Percentiles rank a stretch among this genome's conserved stretches.
Conservation (phyloP, 331 rosid genomes). For the Prunus yedoensis region DNA sequence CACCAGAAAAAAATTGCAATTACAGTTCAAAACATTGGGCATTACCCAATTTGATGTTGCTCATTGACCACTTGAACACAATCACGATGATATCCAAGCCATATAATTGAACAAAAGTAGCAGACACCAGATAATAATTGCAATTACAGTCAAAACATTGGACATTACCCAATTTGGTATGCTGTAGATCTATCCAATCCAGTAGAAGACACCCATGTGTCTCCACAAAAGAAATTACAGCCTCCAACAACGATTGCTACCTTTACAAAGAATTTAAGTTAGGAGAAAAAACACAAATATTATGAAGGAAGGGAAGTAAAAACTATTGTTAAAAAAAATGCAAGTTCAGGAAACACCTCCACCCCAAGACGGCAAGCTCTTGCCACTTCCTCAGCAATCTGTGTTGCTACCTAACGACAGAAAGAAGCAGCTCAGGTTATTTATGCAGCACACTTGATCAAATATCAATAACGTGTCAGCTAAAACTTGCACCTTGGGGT, state of each 20-base stretch:
- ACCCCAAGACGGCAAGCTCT: constrained; percentile 79
- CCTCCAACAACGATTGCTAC: constrained; percentile 91
- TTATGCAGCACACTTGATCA: not conserved
- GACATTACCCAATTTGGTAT: constrained; percentile 81
- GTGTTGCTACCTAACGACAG: constrained; percentile 44
- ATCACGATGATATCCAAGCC: not conserved
- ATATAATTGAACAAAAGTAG: not conserved
- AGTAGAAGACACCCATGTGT: constrained; percentile 81
- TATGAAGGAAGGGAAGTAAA: not conserved
- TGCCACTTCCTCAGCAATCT: constrained; percentile 77
- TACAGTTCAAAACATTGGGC: too few relatives aligned
- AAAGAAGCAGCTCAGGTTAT: not conserved
- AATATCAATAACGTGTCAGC: not conserved
- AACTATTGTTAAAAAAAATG: not conserved
- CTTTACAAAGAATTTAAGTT: constrained; percentile 18
- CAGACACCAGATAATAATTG: not conserved
- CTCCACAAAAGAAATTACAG: constrained; percentile 88
- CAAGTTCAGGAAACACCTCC: constrained; percentile 48
- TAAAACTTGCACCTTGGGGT: constrained; percentile 56
- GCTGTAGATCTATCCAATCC: constrained; percentile 87
- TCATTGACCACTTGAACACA: not conserved
- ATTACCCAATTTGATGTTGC: not conserved
- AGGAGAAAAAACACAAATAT: not conserved
- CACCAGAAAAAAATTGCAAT: too few relatives aligned
- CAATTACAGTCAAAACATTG: not conserved